Base-by-base conservation (phyloP, 768 basidiomycete species). In the Boletus vinaceobasis region DNA sequence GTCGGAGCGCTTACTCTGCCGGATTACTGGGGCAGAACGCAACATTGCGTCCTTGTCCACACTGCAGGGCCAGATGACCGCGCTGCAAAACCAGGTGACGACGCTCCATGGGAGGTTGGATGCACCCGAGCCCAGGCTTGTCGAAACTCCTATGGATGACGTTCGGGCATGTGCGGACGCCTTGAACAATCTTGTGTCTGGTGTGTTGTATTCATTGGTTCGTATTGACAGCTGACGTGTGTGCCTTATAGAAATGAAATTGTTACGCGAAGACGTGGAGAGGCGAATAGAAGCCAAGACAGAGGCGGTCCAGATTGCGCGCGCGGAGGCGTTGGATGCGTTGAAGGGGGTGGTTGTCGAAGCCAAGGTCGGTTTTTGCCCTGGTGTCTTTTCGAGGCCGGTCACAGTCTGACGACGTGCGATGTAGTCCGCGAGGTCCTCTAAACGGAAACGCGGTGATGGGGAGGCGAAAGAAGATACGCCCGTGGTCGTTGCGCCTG, bases 361-460 rank as follows among this genome's bases (percentile, higher is more conserved):
- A 45, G 66, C 68, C 4, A 70, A 73, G 53, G 71, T 68, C 1
- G 14, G 59, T n/a, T 53, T 57, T 43, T 36, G 64, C 54, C 53
- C 50, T 55, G 54, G 56, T 43, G 38, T 43, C 36, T 56, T 38
- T 9, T 33, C 46, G 46, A 48, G 38, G 43, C 21, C 42, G 47
- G 10, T 61, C 64, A 60, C 37, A 63, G 44, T 56, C 59, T 64
- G 63, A 66, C 66, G 72, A 58, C 53, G 29, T 53, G 8, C 52
- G 57, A 52, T 47, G 7, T 19, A 68, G 66, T 60, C 56, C 63
- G 21, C 71, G 57, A 69, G 68, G 56, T 77, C 79, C 48, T 71
- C 78, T 70, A 88, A 89, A 73, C 82, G 87, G 56, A 89, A 87
- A 71, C 85, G 85, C 46, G 60, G 54, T 38, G 77, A 78, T 40